Base-by-base conservation (phyloP, 2,329 filamentous ascomycete species). In the Aspergillus sp. region DNA sequence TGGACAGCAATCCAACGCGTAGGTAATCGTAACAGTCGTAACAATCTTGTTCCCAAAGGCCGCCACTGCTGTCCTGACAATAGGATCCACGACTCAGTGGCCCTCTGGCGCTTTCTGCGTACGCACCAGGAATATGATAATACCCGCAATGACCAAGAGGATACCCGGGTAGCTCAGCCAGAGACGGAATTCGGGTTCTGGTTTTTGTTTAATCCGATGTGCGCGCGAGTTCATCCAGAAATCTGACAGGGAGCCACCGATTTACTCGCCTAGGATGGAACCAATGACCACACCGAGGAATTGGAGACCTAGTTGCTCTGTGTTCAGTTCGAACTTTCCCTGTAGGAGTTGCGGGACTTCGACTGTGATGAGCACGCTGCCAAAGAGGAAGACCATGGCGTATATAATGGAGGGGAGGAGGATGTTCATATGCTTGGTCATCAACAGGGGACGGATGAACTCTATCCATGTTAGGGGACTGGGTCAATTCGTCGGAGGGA, bases 21-120 rank as follows among this genome's bases (percentile, higher is more conserved):
- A 84, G 0, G 81, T 84, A 45, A 82, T 76, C 49, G 82, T 62
- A 1, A 83, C 76, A 0, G 81, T 84, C 2, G 81, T 83, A 20
- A 83, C 72, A 30, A 84, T 74, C 61, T 84, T 81, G 53, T 82
- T 83, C 1, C 81, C 81, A 4, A 70, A 75, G 0, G 74, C 74
- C 0, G 69, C 71, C 49, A 79, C 74, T 3, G 70, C 80, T 7
- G 72, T 74, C 7, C 80, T 80, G 7, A 83, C 61, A 13, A 82
- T 67, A 0, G 81, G 81, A 0, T 75, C 75, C 15, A 82, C 72
- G 19, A 78, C 78, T 76, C 78, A 84, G 13, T 71, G 63, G 1
- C 67, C 62, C 0, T 67, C 55, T 0, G 63, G 53, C 2, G 76
- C 72, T n/a, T 74, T 63, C 39, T 78, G 64, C 1, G 74, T 73